These are phyloP conservation scores for Paramecium pentaurelia DNA, from an alignment of 73 alveolate species.

Conservation along the genomic window DNA sequence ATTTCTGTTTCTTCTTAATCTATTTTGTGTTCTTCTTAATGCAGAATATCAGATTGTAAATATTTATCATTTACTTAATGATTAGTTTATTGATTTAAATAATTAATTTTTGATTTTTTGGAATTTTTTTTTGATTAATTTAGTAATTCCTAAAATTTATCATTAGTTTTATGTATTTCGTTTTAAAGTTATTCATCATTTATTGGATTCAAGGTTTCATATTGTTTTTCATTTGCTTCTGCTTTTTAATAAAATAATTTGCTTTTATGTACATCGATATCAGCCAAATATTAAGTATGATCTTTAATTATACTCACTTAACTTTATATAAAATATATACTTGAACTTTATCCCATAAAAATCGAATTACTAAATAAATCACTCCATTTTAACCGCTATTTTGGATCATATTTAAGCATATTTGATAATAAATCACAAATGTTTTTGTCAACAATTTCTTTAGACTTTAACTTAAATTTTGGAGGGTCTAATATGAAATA, in stretches of 20 bases:
- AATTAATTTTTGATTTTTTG: neutral
- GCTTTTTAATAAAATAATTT: neutral
- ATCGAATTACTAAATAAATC: neutral
- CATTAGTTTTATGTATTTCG: neutral
- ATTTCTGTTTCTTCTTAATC: neutral
- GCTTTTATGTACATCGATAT: neutral
- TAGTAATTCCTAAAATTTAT: neutral
- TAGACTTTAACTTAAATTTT: neutral
- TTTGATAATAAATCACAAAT: neutral
- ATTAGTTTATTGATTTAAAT: neutral
- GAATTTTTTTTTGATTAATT: neutral
- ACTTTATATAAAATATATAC: neutral
- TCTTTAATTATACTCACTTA: neutral
- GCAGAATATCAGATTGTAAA: neutral
- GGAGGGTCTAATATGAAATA: neutral
- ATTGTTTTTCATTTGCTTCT: neutral
- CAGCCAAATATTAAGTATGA: neutral
- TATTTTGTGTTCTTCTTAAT: neutral
- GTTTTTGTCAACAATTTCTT: neutral
- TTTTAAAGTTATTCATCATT: neutral
- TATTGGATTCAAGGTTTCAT: neutral
- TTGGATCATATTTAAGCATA: neutral
- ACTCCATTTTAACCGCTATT: neutral
- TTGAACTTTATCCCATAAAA: constrained; percentile 3
- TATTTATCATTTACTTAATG: neutral